Base-by-base conservation (phyloP, 352 stramenopile species). In the Pythium apleroticum region DNA sequence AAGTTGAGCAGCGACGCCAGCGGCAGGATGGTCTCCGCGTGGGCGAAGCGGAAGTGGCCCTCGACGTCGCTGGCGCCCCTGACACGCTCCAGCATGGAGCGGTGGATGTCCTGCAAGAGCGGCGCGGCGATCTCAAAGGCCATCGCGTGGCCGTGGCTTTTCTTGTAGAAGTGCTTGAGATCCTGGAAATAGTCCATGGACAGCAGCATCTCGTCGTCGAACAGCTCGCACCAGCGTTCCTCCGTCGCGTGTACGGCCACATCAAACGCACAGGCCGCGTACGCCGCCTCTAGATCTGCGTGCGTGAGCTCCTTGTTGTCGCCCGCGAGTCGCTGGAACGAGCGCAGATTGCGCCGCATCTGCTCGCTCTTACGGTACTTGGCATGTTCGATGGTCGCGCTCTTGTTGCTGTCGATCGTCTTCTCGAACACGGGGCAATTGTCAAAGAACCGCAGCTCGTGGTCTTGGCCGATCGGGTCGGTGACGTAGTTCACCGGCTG, bases 171-270 rank as follows among this genome's bases (percentile, higher is more conserved):
- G 48, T 92, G 78, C 59, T 95, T 95, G 46, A 95, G 79, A 59
- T 95, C 86, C 61, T 95, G 81, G 65, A 86, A 91, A 33, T 93
- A 95, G 63, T 95, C 86, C 79, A 95, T 88, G 1, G 81, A 81
- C n/a, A 79, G 58, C 22, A 95, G 70, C 81, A 84, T 77, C 22
- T 88, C 75, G 8, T 75, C 68, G 39, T 89, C 66, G 53, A 93
- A 85, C 20, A 95, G 69, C 24, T 72, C 63, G 35, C 86, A 95
- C 86, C 86, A 95, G 22, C 90, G 64, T 28, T 83, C 59, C 31
- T 74, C 71, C 2, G 71, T 65, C n/a, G 52, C 53, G 8, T 59
- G 69, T 24, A 89, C 75, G 19, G 86, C 79, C 22, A 92, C 78
- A 54, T 95, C 86, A 67, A 95, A 95, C 7, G 86, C 84, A 58